Evolutionary conservation across 208 protist species (phyloP).

Genomic region (Acanthamoeba lenticulata): DNA sequence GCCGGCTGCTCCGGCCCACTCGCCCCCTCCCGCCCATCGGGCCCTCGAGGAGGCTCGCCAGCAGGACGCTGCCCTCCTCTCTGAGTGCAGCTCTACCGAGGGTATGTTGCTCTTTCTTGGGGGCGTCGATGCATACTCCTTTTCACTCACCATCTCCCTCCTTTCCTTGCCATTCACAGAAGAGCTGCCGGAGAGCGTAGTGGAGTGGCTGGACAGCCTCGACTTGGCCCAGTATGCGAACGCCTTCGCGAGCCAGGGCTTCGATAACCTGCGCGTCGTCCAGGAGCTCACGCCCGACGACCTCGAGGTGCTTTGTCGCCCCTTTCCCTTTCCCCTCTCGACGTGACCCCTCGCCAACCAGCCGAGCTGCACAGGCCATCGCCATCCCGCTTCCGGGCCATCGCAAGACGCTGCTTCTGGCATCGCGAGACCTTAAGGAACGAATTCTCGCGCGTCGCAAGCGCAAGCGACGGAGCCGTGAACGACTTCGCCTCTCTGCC

Average conservation of each 20-base stretch:
- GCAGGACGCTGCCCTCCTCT: no score
- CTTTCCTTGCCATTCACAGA: no score
- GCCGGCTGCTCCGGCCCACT: neutral
- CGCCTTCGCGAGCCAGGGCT: neutral
- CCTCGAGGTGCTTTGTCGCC: neutral
- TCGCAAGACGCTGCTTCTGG: constrained; percentile 28
- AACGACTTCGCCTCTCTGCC: neutral
- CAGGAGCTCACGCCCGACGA: constrained; percentile 10
- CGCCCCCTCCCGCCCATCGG: neutral
- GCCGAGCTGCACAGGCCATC: neutral
- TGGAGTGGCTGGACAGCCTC: neutral
- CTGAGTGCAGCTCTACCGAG: no score
- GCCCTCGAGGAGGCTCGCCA: no score
- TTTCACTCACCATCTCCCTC: no score
- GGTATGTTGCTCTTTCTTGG: no score
- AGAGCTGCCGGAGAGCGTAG: no score
- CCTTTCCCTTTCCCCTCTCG: neutral
- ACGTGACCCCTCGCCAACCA: neutral
- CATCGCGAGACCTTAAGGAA: constrained; percentile 1
- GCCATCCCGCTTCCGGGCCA: constrained; percentile 31
- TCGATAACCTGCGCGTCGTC: constrained; percentile 3
- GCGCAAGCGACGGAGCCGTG: neutral
- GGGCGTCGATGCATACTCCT: no score
- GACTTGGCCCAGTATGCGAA: neutral
- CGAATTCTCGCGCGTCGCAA: neutral